A percentile compares a stretch with the other conserved stretches of the same genome.
These are phyloP conservation scores for Dipteronia sinensis DNA, from an alignment of 345 rosid genomes.

Conservation along the genomic window DNA sequence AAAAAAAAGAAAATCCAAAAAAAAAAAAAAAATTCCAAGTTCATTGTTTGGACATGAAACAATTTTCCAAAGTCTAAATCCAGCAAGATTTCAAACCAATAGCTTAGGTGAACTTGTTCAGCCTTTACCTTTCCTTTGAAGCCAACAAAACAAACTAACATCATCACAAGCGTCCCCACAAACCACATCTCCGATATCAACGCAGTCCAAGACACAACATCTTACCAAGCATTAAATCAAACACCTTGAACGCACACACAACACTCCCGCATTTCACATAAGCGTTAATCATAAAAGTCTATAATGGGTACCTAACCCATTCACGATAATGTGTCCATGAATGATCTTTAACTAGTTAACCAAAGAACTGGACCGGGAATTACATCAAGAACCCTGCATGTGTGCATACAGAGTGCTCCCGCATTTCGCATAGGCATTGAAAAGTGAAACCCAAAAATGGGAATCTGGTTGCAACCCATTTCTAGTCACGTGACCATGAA, in stretches of 20 bases:
- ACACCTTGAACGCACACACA: slow-evolving; percentile 32
- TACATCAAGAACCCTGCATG: slow-evolving; percentile 33
- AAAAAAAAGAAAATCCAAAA: too few species aligned
- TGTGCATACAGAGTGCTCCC: slow-evolving; percentile 27
- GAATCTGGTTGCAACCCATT: slow-evolving; percentile 30
- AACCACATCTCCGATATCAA: slow-evolving; percentile 36
- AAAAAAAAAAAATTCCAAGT: too few species aligned
- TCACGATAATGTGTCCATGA: slow-evolving; percentile 31
- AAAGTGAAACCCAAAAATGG: slow-evolving; percentile 45
- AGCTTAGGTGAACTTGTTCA: slow-evolving; percentile 39
- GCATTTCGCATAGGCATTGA: slow-evolving; percentile 37
- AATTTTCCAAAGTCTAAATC: slow-evolving; percentile 40
- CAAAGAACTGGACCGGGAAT: slow-evolving; percentile 33
- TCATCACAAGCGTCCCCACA: slow-evolving; percentile 30
- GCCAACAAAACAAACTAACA: slow-evolving; percentile 29
- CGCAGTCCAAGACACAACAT: slow-evolving; percentile 54
- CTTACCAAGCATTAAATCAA: slow-evolving; percentile 43
- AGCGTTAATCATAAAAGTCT: slow-evolving; percentile 43
- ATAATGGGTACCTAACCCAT: slow-evolving; percentile 35
- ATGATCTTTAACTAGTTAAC: slow-evolving; percentile 28
- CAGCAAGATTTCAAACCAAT: slow-evolving; percentile 46
- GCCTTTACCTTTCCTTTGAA: slow-evolving; percentile 35
- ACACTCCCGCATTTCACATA: slow-evolving; percentile 39
- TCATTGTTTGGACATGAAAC: slow-evolving; percentile 27
- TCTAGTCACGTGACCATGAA: slow-evolving; percentile 34